Base-by-base conservation (phyloP, 2,329 filamentous ascomycete species). In the Paecilomyces fulvus region DNA sequence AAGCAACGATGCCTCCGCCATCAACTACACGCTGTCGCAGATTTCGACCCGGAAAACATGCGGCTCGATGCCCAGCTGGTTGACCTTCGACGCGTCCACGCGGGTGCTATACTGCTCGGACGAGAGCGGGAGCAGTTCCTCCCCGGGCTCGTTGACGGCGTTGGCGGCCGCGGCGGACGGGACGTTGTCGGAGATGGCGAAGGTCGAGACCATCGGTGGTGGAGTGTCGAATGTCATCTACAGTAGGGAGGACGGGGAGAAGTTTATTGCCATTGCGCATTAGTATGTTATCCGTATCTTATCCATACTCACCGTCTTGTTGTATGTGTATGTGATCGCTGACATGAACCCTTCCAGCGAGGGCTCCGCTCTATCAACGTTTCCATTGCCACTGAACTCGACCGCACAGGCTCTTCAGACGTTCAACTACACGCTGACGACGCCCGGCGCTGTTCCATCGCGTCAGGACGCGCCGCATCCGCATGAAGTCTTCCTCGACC, bases 401-500 rank as follows among this genome's bases (percentile, higher is more conserved):
- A 46, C 56, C 28, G 46, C 58, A 4, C 11, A 55, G 0, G 37
- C 60, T 25, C 58, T 74, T 9, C 73, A 81, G 60, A 70, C 67
- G 33, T 70, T 80, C 62, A 67, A 67, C 46, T 80, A 76, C 66
- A 71, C 65, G 10, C 56, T 73, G 46, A 56, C 65, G 1, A 59
- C 63, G 3, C 70, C 71, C 0, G 76, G 75, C 49, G 65, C 74
- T 21, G 61, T 68, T 17, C 67, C 70, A 1, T 60, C 65, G 4
- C 80, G 81, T 53, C 83, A 88, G 69, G 75, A 81, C 48, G 74
- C 77, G 6, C 75, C 85, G 2, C 83, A 86, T 65, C 84, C 85
- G 17, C 86, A 89, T 69, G 73, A 86, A 65, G 79, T 81, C n/a
- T 67, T 87, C 53, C 66, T 86, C 31, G 86, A 89, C 66, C 86